A percentile compares a stretch with the other conserved stretches of the same genome.
Conservation (phyloP, 1,139 yeast genomes). For the Nadsonia starkeyi-henricii region DNA sequence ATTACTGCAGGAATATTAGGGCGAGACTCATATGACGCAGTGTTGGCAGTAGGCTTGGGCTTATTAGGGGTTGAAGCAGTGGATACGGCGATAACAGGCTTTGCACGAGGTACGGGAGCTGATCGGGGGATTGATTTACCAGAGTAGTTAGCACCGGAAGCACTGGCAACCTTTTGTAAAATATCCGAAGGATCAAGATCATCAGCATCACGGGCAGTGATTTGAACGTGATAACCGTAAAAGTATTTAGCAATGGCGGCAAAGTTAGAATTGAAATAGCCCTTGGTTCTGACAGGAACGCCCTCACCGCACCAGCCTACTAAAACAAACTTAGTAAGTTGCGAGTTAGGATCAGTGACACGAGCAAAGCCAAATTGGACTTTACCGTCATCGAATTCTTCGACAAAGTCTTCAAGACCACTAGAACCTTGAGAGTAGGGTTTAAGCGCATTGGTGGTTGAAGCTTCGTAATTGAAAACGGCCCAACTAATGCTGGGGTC, state of each 20-base stretch:
- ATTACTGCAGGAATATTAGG: not conserved
- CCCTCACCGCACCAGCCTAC: conserved; percentile 67
- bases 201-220: conserved; percentile 89
- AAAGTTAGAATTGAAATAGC: conserved; percentile 30
- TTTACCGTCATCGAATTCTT: conserved; percentile 71
- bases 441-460: conserved; percentile 21
- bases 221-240: conserved; percentile 81
- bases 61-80: conserved; percentile 24
- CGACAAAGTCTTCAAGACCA: conserved; percentile 48
- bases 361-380: conserved; percentile 87
- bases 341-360: conserved; percentile 80
- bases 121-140: conserved; percentile 8
- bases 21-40: not conserved
- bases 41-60: not conserved
- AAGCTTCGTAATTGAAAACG: conserved; percentile 28
- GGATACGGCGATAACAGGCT: conserved; percentile 17
- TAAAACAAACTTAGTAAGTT: conserved; percentile 67
- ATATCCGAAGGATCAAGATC: conserved; percentile 75
- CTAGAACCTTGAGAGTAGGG: conserved; percentile 23
- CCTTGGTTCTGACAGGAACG: conserved; percentile 29
- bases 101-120: conserved; percentile 13
- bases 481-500: conserved; percentile 30
- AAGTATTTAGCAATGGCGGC: conserved; percentile 27
- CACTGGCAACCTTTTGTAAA: conserved; percentile 64
- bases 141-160: conserved; percentile 85